Evolutionary conservation across 371 early-diverging fungal genomes (phyloP), one percentile per base, ranked within the genome.

Genomic region (Zychaea mexicana): DNA sequence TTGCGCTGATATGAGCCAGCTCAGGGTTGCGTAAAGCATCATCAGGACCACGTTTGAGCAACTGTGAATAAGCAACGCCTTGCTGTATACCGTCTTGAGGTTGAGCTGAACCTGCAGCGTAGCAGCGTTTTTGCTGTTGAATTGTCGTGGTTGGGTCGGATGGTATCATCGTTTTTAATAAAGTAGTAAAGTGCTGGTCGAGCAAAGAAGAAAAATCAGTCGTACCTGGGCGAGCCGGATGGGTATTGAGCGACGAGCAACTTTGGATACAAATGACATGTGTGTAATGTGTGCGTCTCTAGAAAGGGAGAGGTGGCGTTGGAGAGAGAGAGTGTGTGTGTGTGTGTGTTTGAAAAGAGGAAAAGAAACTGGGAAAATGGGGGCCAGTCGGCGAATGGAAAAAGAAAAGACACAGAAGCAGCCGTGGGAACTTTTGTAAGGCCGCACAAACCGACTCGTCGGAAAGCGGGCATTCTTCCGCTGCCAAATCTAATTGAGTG

Each of bases 51-150:
- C 74, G 64, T 69, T 88, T 88, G 56, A 95, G 81, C 19, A 92
- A 77, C 57, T 84, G 85, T 27, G 94, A 93, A 60, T 83, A 78
- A 26, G 87, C 89, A 30, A 94, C 89, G 47, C 94, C 93, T 54
- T 88, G 88, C 81, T 90, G 74, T 70, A 91, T 93, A 1, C 94
- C 94, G 68, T 92, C 94, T 10, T 88, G 88, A 0, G 92, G 90
- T 21, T 89, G 88, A 30, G 68, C 63, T 47, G 72, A 55, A 36
- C 64, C 62, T 45, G 70, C 72, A 54, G 79, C 73, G 71, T 78
- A 74, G 49, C 60, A 67, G 57, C 78, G 66, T 36, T 45, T 61
- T 30, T 58, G 42, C 36, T 58, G 3, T 30, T n/a, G n/a, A n/a
- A n/a, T n/a, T n/a, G n/a, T n/a, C n/a, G n/a, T n/a, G n/a, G n/a